Conservation (phyloP, 306 rosid genomes). For the Quillaja saponaria region DNA sequence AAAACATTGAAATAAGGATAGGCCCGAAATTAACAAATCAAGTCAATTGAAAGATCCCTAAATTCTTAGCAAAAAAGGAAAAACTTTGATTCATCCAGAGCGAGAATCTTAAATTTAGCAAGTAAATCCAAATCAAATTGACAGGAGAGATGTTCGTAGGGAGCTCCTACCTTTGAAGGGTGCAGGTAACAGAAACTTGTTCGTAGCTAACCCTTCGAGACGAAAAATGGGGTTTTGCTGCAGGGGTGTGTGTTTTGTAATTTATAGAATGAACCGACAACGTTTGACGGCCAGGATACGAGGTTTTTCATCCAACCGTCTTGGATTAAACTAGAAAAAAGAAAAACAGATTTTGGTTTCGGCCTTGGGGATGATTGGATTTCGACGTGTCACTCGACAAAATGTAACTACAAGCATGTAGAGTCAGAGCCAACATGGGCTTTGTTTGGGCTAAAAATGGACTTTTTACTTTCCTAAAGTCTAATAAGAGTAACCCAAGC, state of each 20-base stretch:
- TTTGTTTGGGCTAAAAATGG: no score
- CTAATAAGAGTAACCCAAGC: no score
- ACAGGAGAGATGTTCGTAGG: not conserved
- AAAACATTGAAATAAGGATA: not conserved
- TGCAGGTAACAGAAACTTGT: not conserved
- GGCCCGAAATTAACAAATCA: not conserved
- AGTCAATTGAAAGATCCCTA: not conserved
- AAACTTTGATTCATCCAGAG: not conserved
- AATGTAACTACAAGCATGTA: no score
- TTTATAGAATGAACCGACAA: constrained; percentile 33
- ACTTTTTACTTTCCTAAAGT: no score
- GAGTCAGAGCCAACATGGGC: no score
- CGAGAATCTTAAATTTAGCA: not conserved
- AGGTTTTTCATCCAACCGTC: constrained; percentile 15
- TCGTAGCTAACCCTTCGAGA: not conserved
- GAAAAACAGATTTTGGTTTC: no score
- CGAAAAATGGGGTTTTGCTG: not conserved
- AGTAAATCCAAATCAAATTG: not conserved
- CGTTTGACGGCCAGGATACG: constrained; percentile 36
- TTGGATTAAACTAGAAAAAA: no score
- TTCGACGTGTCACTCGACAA: no score
- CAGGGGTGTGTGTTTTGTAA: not conserved
- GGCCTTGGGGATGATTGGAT: no score
- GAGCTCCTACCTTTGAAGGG: not conserved
- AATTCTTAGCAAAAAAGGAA: not conserved